phyloP scores from a whole-genome alignment of 257 asterid genomes.

The Nicotiana obtusifolia region DNA sequence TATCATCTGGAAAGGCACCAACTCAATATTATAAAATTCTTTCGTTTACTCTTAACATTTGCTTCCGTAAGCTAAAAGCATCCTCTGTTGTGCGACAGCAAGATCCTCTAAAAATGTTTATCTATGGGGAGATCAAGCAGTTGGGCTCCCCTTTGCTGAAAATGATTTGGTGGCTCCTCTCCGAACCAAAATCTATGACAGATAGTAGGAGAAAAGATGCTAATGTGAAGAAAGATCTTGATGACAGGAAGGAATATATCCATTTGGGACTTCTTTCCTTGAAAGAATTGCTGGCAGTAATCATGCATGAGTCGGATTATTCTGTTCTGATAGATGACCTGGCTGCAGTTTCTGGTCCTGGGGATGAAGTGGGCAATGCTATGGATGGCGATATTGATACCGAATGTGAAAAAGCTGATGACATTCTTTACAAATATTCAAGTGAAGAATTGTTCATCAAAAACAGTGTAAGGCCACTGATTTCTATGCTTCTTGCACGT shows the following conservation, averaged over 20 bases:
- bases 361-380: slow-evolving; percentile 22
- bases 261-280: slow-evolving; percentile 57
- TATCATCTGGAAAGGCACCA: slow-evolving; percentile 35
- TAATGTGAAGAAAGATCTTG: slow-evolving; percentile 45
- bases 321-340: slow-evolving; percentile 46
- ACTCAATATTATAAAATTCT: slow-evolving; percentile 31
- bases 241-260: slow-evolving; percentile 50
- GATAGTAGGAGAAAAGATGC: slow-evolving; percentile 43
- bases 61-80: slow-evolving; percentile 45
- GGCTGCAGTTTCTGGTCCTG: slow-evolving; percentile 40
- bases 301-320: slow-evolving; percentile 40
- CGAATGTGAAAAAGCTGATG: slow-evolving; percentile 41
- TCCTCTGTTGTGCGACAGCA: slow-evolving; percentile 42
- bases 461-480: slow-evolving; percentile 47
- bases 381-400: slow-evolving; percentile 18
- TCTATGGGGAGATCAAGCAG: slow-evolving; percentile 61
- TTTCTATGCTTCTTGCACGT: slow-evolving; percentile 38
- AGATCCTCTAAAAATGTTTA: slow-evolving; percentile 52
- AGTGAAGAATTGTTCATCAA: slow-evolving; percentile 53
- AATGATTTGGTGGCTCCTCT: slow-evolving; percentile 47
- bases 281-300: slow-evolving; percentile 50
- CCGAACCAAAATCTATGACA: slow-evolving; percentile 27
- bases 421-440: slow-evolving; percentile 36
- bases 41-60: slow-evolving; percentile 39
- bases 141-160: slow-evolving; percentile 66